Percentiles rank a stretch among this genome's conserved stretches.
These are phyloP conservation scores for Russula emetica DNA, from an alignment of 768 basidiomycete genomes.

Conservation along the genomic window DNA sequence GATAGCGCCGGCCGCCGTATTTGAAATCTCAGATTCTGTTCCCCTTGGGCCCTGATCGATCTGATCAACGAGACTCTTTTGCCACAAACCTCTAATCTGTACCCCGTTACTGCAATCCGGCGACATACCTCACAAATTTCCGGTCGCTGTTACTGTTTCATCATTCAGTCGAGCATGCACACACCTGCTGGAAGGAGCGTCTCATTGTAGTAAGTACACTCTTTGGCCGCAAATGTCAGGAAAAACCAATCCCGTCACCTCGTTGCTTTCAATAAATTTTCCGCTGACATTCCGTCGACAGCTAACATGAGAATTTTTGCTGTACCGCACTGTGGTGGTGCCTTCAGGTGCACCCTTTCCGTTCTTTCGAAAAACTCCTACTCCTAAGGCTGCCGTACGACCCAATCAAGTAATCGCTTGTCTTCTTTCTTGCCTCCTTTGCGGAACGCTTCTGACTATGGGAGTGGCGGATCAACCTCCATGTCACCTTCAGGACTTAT, in stretches of 20 bases:
- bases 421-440: not conserved
- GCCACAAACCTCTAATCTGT: not conserved
- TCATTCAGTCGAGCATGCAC: not conserved
- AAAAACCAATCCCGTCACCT: not conserved
- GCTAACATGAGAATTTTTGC: slow-evolving; percentile 1
- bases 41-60: not conserved
- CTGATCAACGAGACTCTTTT: not conserved
- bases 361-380: not conserved
- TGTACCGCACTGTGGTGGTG: not conserved
- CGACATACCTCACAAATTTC: not conserved
- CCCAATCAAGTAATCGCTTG: not conserved
- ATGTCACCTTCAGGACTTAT: not conserved
- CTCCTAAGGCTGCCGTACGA: not conserved
- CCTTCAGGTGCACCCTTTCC: slow-evolving; percentile 9
- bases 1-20: not conserved
- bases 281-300: not conserved
- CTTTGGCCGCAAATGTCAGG: slow-evolving; percentile 2
- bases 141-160: not conserved
- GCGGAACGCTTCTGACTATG: not conserved
- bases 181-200: not conserved
- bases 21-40: not conserved
- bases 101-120: not conserved
- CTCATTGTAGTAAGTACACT: not conserved
- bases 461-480: not conserved
- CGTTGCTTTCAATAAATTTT: not conserved